Conservation (phyloP, 2,329 filamentous ascomycete species). For the Thyridium curvatum region DNA sequence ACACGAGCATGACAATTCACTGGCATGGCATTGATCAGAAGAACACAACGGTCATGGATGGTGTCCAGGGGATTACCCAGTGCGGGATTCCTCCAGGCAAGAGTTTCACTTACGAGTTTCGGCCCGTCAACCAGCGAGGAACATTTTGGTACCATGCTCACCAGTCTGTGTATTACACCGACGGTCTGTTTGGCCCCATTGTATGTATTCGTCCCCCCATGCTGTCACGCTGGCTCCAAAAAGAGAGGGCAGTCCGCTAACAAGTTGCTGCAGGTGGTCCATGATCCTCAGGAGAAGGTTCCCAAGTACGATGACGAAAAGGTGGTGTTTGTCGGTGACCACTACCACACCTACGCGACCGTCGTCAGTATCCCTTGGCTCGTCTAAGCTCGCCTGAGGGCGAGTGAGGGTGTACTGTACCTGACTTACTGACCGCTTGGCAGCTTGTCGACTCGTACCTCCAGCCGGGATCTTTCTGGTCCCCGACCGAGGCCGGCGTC, state of each 20-base stretch:
- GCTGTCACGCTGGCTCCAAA: neutral
- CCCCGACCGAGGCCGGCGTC: conserved; percentile 23
- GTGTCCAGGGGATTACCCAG: conserved; percentile 54
- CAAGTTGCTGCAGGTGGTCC: conserved; percentile 20
- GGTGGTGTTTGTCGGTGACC: conserved; percentile 29
- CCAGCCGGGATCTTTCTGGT: conserved; percentile 25
- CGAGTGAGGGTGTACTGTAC: neutral
- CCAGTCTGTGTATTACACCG: conserved; percentile 52
- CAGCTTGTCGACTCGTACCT: conserved; percentile 23
- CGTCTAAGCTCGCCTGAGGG: neutral
- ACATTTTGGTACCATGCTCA: conserved; percentile 57
- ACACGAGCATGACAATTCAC: conserved; percentile 49
- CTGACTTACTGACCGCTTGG: conserved; percentile 2
- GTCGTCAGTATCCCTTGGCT: conserved; percentile 15
- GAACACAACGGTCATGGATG: conserved; percentile 60
- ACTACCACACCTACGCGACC: conserved; percentile 28
- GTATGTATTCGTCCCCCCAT: conserved; percentile 23
- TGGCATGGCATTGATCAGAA: conserved; percentile 65
- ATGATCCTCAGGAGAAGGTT: conserved; percentile 23
- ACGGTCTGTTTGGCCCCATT: conserved; percentile 57
- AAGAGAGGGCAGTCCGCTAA: too few species aligned
- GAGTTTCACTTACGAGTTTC: conserved; percentile 56
- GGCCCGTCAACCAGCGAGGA: conserved; percentile 29
- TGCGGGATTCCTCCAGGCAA: conserved; percentile 50
- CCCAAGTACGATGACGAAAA: conserved; percentile 24